Percentiles rank a stretch among this genome's conserved stretches.
phyloP scores from a whole-genome alignment of 345 rosid genomes.

The Eucalyptus sp. region DNA sequence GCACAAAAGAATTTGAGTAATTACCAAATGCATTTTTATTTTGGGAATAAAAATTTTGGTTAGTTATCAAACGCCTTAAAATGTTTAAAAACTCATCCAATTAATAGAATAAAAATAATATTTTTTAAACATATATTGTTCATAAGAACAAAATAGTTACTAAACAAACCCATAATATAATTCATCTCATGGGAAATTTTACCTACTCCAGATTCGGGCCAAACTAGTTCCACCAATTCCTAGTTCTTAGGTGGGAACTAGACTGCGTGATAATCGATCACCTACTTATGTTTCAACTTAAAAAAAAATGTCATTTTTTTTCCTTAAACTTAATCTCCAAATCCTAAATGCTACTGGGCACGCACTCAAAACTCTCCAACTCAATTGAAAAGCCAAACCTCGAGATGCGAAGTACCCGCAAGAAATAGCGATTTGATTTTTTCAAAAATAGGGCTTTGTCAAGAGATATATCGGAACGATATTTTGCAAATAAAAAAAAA shows the following conservation, averaged over 20 bases:
- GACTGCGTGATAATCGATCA: background rate
- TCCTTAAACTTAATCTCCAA: background rate
- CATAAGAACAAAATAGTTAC: fast-evolving
- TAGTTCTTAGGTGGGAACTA: background rate
- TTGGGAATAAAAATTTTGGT: fast-evolving
- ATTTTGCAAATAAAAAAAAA: background rate
- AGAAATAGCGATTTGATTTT: background rate
- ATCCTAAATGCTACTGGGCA: background rate
- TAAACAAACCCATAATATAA: fast-evolving
- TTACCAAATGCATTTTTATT: no score
- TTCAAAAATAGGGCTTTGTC: background rate
- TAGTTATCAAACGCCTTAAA: fast-evolving
- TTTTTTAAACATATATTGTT: fast-evolving
- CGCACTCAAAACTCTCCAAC: background rate
- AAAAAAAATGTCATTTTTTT: background rate
- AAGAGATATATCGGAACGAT: background rate
- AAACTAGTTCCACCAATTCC: background rate
- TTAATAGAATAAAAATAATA: no score
- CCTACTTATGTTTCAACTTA: background rate
- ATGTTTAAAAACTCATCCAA: no score
- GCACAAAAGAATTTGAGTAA: no score
- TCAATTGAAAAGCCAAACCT: background rate
- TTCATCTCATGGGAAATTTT: background rate
- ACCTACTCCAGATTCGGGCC: fast-evolving
- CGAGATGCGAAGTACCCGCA: background rate